Evolutionary conservation across 345 rosid genomes (phyloP).

Genomic region (Camelina neglecta): DNA sequence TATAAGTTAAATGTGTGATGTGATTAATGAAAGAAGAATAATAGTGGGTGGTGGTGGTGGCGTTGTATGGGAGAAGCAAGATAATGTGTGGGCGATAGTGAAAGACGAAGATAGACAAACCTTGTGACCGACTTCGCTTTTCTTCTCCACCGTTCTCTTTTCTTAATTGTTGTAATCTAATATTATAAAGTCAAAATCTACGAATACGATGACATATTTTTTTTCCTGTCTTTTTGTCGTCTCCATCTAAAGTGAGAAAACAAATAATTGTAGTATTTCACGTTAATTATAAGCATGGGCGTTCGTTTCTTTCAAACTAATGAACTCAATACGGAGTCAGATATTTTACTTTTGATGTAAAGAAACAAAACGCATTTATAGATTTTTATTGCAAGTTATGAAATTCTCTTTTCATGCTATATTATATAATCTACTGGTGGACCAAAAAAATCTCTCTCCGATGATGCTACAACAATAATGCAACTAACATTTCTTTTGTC

Average conservation of each 20-base stretch:
- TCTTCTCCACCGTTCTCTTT: conserved; percentile 28
- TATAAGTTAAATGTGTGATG: not conserved
- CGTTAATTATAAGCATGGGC: not conserved
- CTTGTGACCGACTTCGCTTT: not conserved
- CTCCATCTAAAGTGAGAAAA: conserved; percentile 1
- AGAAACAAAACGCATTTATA: not conserved
- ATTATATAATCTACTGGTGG: conserved; percentile 5
- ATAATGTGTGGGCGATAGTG: conserved; percentile 43
- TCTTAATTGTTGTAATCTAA: conserved; percentile 1
- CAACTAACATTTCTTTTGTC: not conserved
- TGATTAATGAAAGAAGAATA: not conserved
- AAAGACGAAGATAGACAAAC: conserved; percentile 29
- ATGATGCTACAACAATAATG: conserved; percentile 27
- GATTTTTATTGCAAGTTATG: conserved; percentile 5
- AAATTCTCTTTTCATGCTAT: conserved; percentile 7
- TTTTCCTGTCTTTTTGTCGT: not conserved
- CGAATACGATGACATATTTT: not conserved
- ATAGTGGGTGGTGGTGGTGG: too few relatives aligned
- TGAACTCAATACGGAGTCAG: not conserved
- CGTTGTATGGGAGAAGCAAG: conserved; percentile 16
- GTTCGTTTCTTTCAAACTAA: not conserved
- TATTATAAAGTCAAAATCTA: conserved; percentile 17
- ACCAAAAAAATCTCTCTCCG: conserved; percentile 6
- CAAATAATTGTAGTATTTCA: not conserved
- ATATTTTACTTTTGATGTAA: not conserved